A percentile compares a stretch with the other conserved stretches of the same genome.
Evolutionary conservation across 163 green algal species (phyloP).

Genomic region (Smithsoniella earleae): DNA sequence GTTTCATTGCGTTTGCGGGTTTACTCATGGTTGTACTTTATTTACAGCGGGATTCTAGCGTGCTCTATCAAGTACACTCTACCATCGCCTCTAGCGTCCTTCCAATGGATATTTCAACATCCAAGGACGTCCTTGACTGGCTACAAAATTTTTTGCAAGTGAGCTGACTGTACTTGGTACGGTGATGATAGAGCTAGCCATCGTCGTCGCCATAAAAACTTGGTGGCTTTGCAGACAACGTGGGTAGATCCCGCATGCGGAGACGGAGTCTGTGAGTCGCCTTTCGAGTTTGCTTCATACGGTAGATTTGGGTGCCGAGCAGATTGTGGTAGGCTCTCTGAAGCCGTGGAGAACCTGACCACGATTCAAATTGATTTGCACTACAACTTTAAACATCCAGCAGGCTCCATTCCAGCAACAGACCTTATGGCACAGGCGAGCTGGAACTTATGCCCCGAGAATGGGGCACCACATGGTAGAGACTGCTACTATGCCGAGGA

Average conservation of each 20-base stretch:
- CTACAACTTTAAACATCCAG: slow-evolving; percentile 61
- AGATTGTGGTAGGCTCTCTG: slow-evolving; percentile 62
- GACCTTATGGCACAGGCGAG: slow-evolving; percentile 55
- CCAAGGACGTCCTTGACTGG: slow-evolving; percentile 52
- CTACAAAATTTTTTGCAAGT: slow-evolving; percentile 42
- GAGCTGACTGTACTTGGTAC: neutral
- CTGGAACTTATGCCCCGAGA: slow-evolving; percentile 69
- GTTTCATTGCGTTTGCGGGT: slow-evolving; percentile 56
- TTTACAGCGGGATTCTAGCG: slow-evolving; percentile 50
- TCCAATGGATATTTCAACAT: slow-evolving; percentile 31
- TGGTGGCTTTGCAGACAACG: slow-evolving; percentile 24
- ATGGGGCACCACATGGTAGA: slow-evolving; percentile 44
- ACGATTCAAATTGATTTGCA: slow-evolving; percentile 59
- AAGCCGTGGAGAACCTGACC: slow-evolving; percentile 57
- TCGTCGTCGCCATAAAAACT: neutral
- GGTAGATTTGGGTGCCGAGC: slow-evolving; percentile 68
- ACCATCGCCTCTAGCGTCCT: slow-evolving; percentile 48
- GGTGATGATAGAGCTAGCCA: neutral
- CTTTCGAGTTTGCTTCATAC: slow-evolving; percentile 74
- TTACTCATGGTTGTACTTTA: slow-evolving; percentile 65
- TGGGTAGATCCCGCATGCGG: slow-evolving; percentile 73
- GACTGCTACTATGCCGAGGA: slow-evolving; percentile 62
- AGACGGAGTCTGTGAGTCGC: slow-evolving; percentile 67
- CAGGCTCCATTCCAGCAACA: slow-evolving; percentile 45
- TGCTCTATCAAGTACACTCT: slow-evolving; percentile 55